Percentiles rank a stretch among this genome's conserved stretches.
Evolutionary conservation across 2,329 filamentous ascomycete genomes (phyloP).

Genomic region (Biscogniauxia sp.): DNA sequence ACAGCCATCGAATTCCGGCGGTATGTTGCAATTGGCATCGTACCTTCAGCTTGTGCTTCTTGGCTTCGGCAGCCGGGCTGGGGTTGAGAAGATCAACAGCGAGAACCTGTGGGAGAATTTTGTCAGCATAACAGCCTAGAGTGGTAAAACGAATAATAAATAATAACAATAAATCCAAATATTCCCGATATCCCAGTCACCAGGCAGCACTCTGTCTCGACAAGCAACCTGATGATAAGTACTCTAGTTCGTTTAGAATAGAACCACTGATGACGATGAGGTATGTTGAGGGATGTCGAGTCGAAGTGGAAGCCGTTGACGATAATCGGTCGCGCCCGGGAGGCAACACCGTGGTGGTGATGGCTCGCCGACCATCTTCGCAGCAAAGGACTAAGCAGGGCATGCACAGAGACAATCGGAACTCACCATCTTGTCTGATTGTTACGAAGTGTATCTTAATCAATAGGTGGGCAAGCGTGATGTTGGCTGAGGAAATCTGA

Average conservation of each 20-base stretch:
- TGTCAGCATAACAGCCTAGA: constrained; percentile 45
- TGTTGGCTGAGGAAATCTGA: constrained; percentile 53
- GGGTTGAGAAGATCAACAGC: constrained; percentile 99
- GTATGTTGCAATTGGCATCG: constrained; percentile 31
- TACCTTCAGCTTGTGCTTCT: constrained; percentile 99
- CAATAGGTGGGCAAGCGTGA: constrained; percentile 45
- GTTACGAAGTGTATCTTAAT: constrained; percentile 37
- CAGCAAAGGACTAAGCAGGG: neutral
- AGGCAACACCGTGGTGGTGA: neutral
- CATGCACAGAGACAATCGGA: constrained; percentile 7
- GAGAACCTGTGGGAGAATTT: constrained; percentile 74
- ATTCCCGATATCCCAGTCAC: neutral
- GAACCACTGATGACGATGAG: neutral
- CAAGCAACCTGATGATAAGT: neutral
- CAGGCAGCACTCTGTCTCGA: neutral
- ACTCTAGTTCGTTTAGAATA: neutral
- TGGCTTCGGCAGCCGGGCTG: constrained; percentile 92
- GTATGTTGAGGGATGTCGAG: neutral
- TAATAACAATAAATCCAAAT: neutral
- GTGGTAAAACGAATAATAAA: neutral
- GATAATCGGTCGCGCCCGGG: constrained; percentile 1
- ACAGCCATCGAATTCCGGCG: neutral
- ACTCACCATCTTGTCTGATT: constrained; percentile 71
- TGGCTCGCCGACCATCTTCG: constrained; percentile 13
- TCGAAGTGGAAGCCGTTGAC: constrained; percentile 1